phyloP scores from a whole-genome alignment of 2,329 filamentous ascomycete species.

The Diaporthe vexans region DNA sequence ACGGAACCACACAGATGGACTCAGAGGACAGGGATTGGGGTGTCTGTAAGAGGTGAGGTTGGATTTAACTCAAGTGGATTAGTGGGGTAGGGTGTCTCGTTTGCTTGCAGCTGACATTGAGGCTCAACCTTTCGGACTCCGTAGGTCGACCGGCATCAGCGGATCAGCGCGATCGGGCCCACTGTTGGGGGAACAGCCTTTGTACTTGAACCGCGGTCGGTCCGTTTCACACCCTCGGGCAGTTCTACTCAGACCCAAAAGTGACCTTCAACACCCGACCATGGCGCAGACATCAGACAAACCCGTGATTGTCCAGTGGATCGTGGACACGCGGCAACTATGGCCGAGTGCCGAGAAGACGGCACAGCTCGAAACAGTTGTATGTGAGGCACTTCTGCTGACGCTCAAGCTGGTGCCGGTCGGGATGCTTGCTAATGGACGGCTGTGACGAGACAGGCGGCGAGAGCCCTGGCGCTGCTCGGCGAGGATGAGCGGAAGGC shows the following conservation, averaged over 20 bases:
- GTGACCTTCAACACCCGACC: background rate
- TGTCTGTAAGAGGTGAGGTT: constrained; percentile 24
- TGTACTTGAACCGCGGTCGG: constrained; percentile 9
- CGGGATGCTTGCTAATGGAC: background rate
- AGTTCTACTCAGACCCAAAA: constrained; percentile 9
- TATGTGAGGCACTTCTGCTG: constrained; percentile 49
- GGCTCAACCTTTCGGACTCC: constrained; percentile 39
- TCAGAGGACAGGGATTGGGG: background rate
- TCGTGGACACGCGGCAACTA: constrained; percentile 71
- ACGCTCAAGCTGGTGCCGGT: background rate
- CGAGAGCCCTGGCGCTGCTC: constrained; percentile 67
- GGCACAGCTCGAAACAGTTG: constrained; percentile 60
- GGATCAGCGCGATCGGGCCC: constrained; percentile 34
- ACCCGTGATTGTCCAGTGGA: constrained; percentile 69
- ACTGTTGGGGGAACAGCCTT: constrained; percentile 18
- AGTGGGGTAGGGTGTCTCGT: constrained; percentile 15
- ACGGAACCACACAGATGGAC: background rate
- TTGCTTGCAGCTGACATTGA: constrained; percentile 33
- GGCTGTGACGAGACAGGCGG: constrained; percentile 57
- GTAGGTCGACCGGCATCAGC: constrained; percentile 31
- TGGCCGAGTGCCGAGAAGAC: constrained; percentile 68
- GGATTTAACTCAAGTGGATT: constrained; percentile 36
- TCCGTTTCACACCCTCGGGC: background rate
- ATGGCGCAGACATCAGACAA: constrained; percentile 42
- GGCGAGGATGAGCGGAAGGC: constrained; percentile 67